Conservation (phyloP, 257 asterid species). For the Solanum virginianum region DNA sequence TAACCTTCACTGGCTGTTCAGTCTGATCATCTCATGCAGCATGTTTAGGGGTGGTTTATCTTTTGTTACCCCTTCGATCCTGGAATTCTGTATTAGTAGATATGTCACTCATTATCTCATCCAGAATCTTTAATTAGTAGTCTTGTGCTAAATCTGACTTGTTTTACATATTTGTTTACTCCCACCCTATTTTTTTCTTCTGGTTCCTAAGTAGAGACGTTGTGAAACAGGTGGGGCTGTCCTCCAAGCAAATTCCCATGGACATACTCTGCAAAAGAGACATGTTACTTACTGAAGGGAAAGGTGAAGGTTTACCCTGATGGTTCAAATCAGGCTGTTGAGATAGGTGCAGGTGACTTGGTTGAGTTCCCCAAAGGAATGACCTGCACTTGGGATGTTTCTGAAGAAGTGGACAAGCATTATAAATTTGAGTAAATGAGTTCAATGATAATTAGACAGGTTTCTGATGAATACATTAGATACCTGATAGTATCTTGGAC, state of each 20-base stretch:
- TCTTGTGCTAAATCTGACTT: not conserved
- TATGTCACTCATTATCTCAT: not conserved
- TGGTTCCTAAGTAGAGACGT: not conserved
- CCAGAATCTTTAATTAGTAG: not conserved
- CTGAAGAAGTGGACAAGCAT: conserved; percentile 34
- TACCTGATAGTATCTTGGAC: not conserved
- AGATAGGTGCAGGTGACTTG: conserved; percentile 32
- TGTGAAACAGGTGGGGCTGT: conserved; percentile 30
- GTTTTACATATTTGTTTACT: not conserved
- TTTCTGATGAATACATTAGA: not conserved
- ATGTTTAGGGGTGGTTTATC: not conserved
- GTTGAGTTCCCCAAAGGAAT: conserved; percentile 37
- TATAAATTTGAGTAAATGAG: conserved; percentile 21
- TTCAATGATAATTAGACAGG: not conserved
- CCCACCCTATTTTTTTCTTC: not conserved
- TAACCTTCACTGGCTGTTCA: not conserved
- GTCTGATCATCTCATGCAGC: not conserved
- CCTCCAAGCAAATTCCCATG: conserved; percentile 41
- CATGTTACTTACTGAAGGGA: conserved; percentile 30
- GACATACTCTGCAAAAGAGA: conserved; percentile 35
- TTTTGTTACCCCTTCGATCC: not conserved
- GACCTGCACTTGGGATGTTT: conserved; percentile 47
- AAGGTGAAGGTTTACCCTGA: conserved; percentile 35
- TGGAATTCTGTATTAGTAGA: not conserved
- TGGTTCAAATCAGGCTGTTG: conserved; percentile 20